Evolutionary conservation across 2,329 filamentous ascomycete genomes (phyloP).

Genomic region (Scedosporium apiospermum): DNA sequence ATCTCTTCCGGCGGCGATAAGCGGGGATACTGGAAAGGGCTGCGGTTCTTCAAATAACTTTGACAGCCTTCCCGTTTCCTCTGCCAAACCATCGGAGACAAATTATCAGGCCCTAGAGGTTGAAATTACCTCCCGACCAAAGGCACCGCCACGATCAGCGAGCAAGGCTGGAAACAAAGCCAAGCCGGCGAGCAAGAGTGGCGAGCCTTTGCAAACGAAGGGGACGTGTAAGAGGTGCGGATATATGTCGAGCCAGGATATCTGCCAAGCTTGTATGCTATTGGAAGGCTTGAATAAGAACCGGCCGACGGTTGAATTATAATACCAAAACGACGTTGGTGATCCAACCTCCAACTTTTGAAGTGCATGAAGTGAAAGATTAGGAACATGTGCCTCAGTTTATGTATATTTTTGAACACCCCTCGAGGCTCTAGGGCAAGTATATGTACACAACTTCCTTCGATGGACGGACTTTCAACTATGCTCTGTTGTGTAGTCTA

Average conservation of each 20-base stretch:
- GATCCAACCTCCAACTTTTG: neutral
- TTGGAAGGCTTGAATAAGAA: constrained; percentile 87
- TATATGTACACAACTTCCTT: neutral
- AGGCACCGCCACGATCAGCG: neutral
- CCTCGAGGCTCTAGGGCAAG: neutral
- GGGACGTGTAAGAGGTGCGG: constrained; percentile 82
- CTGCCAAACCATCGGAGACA: constrained; percentile 55
- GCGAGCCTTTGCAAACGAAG: constrained; percentile 54
- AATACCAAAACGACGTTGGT: constrained; percentile 12
- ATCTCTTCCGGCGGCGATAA: constrained; percentile 1
- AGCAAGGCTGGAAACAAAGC: constrained; percentile 8
- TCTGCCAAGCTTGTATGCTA: constrained; percentile 89
- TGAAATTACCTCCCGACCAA: constrained; percentile 17
- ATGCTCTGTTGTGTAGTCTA: neutral
- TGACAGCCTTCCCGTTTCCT: constrained; percentile 67
- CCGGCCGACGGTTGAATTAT: constrained; percentile 47
- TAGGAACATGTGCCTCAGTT: neutral
- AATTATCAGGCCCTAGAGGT: constrained; percentile 16
- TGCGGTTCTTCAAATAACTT: constrained; percentile 43
- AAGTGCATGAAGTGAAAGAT: neutral
- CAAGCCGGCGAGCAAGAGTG: neutral
- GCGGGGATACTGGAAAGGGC: neutral
- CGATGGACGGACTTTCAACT: neutral
- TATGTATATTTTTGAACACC: neutral
- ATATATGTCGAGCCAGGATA: constrained; percentile 87